phyloP scores from a whole-genome alignment of 2,329 filamentous ascomycete genomes.

The Pestalotiopsis sp. region DNA sequence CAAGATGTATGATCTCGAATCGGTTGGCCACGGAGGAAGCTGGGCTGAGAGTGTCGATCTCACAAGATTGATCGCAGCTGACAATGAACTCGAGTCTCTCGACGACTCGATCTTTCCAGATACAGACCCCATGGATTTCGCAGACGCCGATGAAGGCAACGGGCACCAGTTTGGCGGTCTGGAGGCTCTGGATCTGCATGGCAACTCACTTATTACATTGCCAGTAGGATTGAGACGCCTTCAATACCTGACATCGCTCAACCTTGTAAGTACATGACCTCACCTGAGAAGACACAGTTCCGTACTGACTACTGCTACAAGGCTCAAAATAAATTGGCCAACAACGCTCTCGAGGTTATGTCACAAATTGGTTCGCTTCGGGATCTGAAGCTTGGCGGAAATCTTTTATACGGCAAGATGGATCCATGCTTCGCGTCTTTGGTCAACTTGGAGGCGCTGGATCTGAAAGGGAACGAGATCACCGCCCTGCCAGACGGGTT shows the following conservation, averaged over 20 bases:
- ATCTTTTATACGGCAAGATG: constrained; percentile 69
- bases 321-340: constrained; percentile 80
- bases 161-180: constrained; percentile 80
- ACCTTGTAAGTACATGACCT: constrained; percentile 60
- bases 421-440: constrained; percentile 64
- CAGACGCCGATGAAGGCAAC: constrained; percentile 64
- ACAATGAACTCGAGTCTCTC: constrained; percentile 81
- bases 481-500: constrained; percentile 68
- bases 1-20: constrained; percentile 84
- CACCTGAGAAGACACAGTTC: too few relatives aligned
- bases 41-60: constrained; percentile 95
- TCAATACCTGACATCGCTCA: constrained; percentile 74
- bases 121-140: constrained; percentile 52
- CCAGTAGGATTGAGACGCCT: constrained; percentile 77
- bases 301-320: constrained; percentile 30
- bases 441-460: constrained; percentile 72
- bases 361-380: constrained; percentile 70
- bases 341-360: constrained; percentile 70
- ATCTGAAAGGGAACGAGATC: constrained; percentile 79
- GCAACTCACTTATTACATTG: constrained; percentile 72
- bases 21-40: constrained; percentile 55
- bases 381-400: constrained; percentile 81
- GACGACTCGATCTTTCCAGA: constrained; percentile 81
- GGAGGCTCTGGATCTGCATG: constrained; percentile 81
- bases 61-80: constrained; percentile 79